These are phyloP conservation scores for Amoebophrya sp. DNA, from an alignment of 169 alveolate species.

Conservation along the genomic window DNA sequence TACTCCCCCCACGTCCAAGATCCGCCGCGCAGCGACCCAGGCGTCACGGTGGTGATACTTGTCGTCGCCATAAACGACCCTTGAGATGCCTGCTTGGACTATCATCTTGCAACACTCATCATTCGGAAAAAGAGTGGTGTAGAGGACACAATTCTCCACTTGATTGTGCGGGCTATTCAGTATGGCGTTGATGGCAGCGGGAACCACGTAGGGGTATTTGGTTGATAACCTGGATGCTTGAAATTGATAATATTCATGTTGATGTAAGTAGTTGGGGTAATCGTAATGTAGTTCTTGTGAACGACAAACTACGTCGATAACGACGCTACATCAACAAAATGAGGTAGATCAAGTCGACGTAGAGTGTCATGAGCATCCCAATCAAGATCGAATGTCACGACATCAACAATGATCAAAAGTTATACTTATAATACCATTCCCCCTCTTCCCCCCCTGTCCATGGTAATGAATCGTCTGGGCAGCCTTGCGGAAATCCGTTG, in stretches of 20 bases:
- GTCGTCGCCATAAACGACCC: background rate
- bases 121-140: background rate
- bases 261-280: background rate
- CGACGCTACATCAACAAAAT: background rate
- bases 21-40: background rate
- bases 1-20: background rate
- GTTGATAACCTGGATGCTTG: background rate
- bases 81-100: background rate
- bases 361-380: background rate
- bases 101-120: slow-evolving; percentile 6
- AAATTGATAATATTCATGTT: background rate
- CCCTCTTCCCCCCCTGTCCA: background rate
- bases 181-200: background rate
- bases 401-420: too few species aligned
- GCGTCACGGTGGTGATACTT: background rate
- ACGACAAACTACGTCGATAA: background rate
- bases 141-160: background rate
- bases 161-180: background rate
- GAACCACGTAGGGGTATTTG: background rate
- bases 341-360: background rate
- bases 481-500: background rate
- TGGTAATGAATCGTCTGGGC: background rate
- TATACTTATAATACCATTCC: too few species aligned
- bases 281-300: background rate
- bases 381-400: background rate